Evolutionary conservation across 768 basidiomycete species (phyloP).

Genomic region (Strobilomyces confusus): DNA sequence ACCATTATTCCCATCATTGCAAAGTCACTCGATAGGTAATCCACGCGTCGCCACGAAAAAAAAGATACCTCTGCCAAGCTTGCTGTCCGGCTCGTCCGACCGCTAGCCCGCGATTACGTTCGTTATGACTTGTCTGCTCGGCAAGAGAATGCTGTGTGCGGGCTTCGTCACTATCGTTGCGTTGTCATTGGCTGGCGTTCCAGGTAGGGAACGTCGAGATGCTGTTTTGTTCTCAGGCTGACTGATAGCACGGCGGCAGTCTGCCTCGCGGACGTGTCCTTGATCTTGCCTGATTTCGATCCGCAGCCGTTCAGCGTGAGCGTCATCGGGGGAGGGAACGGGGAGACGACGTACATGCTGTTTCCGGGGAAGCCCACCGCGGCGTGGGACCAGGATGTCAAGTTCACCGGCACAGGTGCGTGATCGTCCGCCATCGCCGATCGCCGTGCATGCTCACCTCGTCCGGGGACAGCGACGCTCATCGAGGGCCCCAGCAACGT

Average conservation of each 20-base stretch:
- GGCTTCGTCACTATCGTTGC: background rate
- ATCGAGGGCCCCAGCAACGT: no score
- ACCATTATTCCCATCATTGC: background rate
- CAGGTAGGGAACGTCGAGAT: background rate
- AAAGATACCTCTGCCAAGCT: background rate
- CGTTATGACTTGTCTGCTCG: background rate
- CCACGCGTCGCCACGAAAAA: background rate
- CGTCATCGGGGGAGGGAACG: constrained; percentile 31
- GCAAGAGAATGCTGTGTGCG: background rate
- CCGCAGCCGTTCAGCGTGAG: constrained; percentile 41
- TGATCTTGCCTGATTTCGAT: constrained; percentile 45
- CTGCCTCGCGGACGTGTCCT: constrained; percentile 24
- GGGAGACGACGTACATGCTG: constrained; percentile 41
- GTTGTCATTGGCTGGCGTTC: constrained; percentile 4
- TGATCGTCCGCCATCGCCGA: no score
- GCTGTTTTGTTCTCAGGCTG: background rate
- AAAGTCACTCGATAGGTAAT: background rate
- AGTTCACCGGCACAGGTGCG: constrained; percentile 35
- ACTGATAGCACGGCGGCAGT: background rate
- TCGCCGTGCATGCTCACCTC: no score
- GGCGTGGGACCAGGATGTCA: constrained; percentile 21
- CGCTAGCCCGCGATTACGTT: background rate
- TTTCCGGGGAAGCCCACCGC: constrained; percentile 35
- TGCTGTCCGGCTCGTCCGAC: background rate
- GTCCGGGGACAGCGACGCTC: no score